Evolutionary conservation across 441 rosid species (phyloP), one percentile per base, ranked within the genome.

Genomic region (Sinapis alba): DNA sequence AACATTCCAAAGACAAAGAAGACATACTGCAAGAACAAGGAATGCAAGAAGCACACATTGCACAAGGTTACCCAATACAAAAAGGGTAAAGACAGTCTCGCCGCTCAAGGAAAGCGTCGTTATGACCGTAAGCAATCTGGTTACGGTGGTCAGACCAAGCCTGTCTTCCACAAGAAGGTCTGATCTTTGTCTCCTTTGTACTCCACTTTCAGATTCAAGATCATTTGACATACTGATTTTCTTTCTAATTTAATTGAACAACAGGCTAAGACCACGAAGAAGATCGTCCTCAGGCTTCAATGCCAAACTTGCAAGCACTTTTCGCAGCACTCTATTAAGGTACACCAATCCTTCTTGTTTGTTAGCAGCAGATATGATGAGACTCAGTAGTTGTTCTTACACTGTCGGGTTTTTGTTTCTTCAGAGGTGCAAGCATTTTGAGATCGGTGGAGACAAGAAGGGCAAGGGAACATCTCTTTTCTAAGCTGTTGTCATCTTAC

Each of bases 1-100:
- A 89, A 89, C 73, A 82, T 88, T 78, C 92, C 94, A 0, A 89
- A 89, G 87, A 89, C 90, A 0, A 89, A 87, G 88, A 87, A 87
- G 81, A 89, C 92, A 15, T 89, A 85, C 80, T 87, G 88, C 75
- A 89, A 86, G 82, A 86, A 74, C 82, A 89, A 89, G 81, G 92
- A 89, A 47, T 89, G 95, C 84, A 79, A 72, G 26, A 89, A 88
- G 80, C 95, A 89, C 81, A 89, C 95, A 10, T 80, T 89, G 84
- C 95, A 88, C 76, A 88, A 89, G 84, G 90, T 89, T 20, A 89
- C 95, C 6, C 92, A 89, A 30, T 89, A 88, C 83, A 89, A 88
- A 54, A 89, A 89, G 81, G 92, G 90, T 0, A 89, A 89, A 75
- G 95, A 88, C 68, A 86, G 88, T 71, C 84, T 88, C 58, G 85